phyloP scores from a whole-genome alignment of 2,329 filamentous ascomycete species.

The Colletotrichum sp. region DNA sequence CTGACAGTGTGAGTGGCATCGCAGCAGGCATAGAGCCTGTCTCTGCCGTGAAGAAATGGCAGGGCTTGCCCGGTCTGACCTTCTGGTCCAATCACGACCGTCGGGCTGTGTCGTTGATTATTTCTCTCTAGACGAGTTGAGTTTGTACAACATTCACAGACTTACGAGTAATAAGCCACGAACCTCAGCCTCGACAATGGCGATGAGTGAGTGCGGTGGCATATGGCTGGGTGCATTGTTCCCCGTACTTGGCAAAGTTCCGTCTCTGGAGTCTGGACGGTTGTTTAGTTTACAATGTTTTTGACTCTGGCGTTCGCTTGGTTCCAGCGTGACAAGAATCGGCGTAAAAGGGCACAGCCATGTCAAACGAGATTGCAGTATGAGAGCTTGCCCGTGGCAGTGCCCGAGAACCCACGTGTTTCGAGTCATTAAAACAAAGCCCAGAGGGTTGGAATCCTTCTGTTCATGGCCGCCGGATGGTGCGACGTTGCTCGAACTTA shows the following conservation, averaged over 20 bases:
- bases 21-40: neutral
- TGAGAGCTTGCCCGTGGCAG: neutral
- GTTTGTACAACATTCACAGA: neutral
- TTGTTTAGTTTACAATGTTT: neutral
- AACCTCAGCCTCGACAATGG: neutral
- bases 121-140: neutral
- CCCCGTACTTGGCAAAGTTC: neutral
- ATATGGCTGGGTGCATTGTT: neutral
- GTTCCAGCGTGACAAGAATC: neutral
- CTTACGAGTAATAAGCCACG: neutral
- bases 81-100: neutral
- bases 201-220: neutral
- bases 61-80: neutral
- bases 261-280: neutral
- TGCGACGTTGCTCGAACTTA: constrained; percentile 3
- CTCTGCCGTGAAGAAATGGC: neutral
- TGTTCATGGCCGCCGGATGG: neutral
- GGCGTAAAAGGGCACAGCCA: neutral
- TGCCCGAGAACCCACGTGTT: neutral
- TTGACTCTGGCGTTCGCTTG: neutral
- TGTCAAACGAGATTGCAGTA: neutral
- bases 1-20: neutral
- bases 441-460: neutral
- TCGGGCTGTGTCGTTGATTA: neutral
- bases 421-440: neutral